Base-by-base conservation (phyloP, 371 early-diverging fungal species). In the Choanephora cucurbitarum region DNA sequence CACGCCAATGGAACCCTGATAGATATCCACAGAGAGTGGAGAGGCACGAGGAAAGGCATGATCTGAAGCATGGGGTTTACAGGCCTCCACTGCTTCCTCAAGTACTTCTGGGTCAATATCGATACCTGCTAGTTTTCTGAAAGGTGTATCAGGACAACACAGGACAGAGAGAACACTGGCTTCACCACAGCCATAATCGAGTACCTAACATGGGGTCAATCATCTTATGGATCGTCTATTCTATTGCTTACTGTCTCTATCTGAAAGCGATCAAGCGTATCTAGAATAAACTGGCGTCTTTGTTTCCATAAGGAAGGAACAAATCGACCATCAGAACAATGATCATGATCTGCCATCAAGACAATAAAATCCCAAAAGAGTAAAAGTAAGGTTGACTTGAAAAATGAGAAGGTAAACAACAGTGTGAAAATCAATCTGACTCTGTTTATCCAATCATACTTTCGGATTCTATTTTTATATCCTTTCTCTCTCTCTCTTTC, bases 141-240 rank as follows among this genome's bases (percentile, higher is more conserved):
- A 79, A 14, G 55, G 53, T 44, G 62, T 62, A 21, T 80, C 78
- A 11, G 62, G 55, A 17, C 73, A 67, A 19, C 80, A 73, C 28
- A 91, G 66, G 49, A 82, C 82, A 0, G 83, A 71, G 0, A 85
- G 49, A 31, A 91, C 64, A 23, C 79, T 67, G 3, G 80, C 90
- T 55, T 89, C 90, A 39, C 92, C 92, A 63, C 92, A 91, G 0
- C 92, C 92, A 55, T 85, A 83, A 54, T 91, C 91, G 15, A 90
- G 61, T 9, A 89, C 84, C 83, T 84, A 52, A 28, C 5, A 28
- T 1, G 13, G 10, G 18, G 13, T 34, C 17, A 42, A 18, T n/a
- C n/a, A n/a, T n/a, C n/a, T n/a, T n/a, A n/a, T n/a, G n/a, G n/a
- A 17, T 47, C 21, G n/a, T n/a, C 22, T 21, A 13, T 37, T 22